A percentile compares a stretch with the other conserved stretches of the same genome.
Conservation (phyloP, 441 rosid species). For the Pelargonium cotyledonis region DNA sequence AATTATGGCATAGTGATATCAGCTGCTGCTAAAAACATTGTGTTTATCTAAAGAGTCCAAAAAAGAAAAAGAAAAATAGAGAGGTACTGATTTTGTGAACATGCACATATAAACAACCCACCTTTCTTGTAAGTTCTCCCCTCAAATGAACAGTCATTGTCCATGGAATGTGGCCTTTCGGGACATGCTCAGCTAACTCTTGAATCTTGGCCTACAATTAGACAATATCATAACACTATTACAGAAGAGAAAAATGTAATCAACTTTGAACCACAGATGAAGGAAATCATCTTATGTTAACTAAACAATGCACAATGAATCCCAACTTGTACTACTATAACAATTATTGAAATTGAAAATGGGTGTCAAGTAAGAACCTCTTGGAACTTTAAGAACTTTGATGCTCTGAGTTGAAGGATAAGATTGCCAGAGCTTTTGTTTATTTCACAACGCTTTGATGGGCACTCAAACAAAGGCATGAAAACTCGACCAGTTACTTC, state of each 20-base stretch:
- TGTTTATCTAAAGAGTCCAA: background rate
- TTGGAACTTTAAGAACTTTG: conserved; percentile 92
- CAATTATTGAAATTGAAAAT: background rate
- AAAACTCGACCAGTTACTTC: conserved; percentile 93
- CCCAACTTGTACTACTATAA: conserved; percentile 6
- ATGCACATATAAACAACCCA: conserved; percentile 22
- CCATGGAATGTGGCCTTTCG: conserved; percentile 96
- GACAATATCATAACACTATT: background rate
- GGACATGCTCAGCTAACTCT: conserved; percentile 97
- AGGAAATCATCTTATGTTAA: background rate
- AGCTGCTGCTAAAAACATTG: background rate
- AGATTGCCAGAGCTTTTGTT: conserved; percentile 72
- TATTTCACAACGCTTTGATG: conserved; percentile 56
- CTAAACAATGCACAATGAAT: too few species aligned
- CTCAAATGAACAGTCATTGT: conserved; percentile 94
- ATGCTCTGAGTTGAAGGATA: conserved; percentile 96
- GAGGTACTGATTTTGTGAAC: conserved; percentile 12
- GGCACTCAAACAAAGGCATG: conserved; percentile 92
- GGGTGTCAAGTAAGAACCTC: conserved; percentile 44
- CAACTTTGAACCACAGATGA: background rate
- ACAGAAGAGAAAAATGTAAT: background rate
- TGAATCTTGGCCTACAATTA: conserved; percentile 88
- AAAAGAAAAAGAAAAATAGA: background rate
- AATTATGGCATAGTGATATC: background rate
- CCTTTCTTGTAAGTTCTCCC: conserved; percentile 99